These are phyloP conservation scores for Poa annua DNA, from an alignment of 176 grass and related monocot species.

Conservation along the genomic window DNA sequence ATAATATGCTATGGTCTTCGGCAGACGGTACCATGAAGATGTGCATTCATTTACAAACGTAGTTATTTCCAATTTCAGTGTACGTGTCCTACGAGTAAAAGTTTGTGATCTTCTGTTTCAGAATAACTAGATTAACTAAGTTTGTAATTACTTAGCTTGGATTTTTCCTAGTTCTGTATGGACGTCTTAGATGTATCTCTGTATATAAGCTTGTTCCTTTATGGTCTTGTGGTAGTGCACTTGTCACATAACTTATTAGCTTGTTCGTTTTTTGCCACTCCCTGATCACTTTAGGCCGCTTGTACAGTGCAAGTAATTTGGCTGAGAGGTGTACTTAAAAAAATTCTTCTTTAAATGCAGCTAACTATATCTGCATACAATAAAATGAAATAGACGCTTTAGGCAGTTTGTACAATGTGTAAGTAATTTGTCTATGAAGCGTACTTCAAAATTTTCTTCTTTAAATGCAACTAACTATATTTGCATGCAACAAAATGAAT, in stretches of 20 bases:
- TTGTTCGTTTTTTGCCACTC: neutral
- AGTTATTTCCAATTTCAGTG: slow-evolving; percentile 19
- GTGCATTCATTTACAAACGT: neutral
- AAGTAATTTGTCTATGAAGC: neutral
- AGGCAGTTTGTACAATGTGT: slow-evolving; percentile 27
- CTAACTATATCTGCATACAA: too few species aligned
- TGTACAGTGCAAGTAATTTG: too few species aligned
- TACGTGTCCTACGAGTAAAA: neutral
- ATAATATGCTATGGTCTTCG: slow-evolving; percentile 22
- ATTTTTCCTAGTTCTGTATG: slow-evolving; percentile 7
- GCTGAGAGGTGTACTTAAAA: too few species aligned
- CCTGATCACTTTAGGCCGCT: neutral
- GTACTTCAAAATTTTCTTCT: slow-evolving; percentile 20
- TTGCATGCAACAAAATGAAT: neutral
- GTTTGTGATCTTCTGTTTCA: too few species aligned
- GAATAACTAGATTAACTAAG: too few species aligned
- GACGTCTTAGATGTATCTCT: too few species aligned
- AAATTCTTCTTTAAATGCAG: too few species aligned
- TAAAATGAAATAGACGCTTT: too few species aligned
- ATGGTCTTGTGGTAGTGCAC: too few species aligned
- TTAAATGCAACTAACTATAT: neutral
- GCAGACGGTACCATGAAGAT: slow-evolving; percentile 3
- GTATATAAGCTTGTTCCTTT: too few species aligned
- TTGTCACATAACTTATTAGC: too few species aligned
- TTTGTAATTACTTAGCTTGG: neutral